Conservation (phyloP, 2,329 filamentous ascomycete species). For the Sporothrix humicola region DNA sequence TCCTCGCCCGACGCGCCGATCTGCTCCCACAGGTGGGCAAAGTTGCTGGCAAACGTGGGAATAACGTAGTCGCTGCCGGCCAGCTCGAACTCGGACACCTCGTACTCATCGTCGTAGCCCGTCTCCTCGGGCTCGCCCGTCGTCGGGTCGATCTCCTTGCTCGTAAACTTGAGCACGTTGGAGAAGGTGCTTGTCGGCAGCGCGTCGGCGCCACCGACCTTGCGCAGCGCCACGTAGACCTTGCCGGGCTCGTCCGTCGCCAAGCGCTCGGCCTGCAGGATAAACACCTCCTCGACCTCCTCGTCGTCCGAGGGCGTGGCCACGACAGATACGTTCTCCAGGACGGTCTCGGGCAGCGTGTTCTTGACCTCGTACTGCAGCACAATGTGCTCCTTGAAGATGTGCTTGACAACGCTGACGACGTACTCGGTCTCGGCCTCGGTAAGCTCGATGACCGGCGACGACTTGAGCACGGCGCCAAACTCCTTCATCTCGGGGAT, state of each 20-base stretch:
- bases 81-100: conserved; percentile 91
- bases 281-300: conserved; percentile 87
- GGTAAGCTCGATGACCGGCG: conserved; percentile 82
- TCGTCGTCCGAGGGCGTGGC: conserved; percentile 82
- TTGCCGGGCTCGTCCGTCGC: conserved; percentile 85
- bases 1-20: conserved; percentile 87
- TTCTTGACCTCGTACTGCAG: conserved; percentile 98
- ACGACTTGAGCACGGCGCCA: conserved; percentile 90
- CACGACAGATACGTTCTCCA: conserved; percentile 86
- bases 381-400: conserved; percentile 97
- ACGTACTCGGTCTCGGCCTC: conserved; percentile 98
- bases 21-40: conserved; percentile 95
- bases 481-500: conserved; percentile 93
- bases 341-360: conserved; percentile 85
- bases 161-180: conserved; percentile 94
- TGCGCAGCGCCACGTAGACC: conserved; percentile 94
- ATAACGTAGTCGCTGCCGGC: conserved; percentile 92
- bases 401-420: conserved; percentile 89
- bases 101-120: conserved; percentile 97
- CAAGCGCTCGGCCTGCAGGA: conserved; percentile 85
- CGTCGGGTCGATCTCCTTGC: conserved; percentile 95
- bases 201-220: conserved; percentile 74
- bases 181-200: conserved; percentile 83
- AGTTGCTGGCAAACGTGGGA: conserved; percentile 91
- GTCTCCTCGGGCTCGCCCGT: conserved; percentile 90